Percentiles rank a stretch among this genome's conserved stretches.
These are phyloP conservation scores for Cladorrhinum sp. DNA, from an alignment of 2,329 filamentous ascomycete genomes.

Conservation along the genomic window DNA sequence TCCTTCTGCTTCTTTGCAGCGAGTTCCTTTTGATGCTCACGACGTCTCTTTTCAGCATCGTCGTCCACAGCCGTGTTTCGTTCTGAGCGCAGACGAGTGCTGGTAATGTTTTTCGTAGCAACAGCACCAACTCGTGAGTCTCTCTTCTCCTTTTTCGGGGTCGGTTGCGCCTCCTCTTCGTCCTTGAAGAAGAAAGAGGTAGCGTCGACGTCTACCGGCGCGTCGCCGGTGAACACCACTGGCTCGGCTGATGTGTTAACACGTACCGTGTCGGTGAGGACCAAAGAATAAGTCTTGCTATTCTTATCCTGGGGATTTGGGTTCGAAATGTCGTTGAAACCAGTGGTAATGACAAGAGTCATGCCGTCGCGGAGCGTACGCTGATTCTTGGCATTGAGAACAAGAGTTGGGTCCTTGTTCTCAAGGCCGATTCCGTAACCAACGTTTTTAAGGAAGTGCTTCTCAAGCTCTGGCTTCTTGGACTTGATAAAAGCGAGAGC, in stretches of 20 bases:
- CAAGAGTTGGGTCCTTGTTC: conserved; percentile 75
- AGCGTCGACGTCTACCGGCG: conserved; percentile 84
- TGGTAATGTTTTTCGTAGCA: conserved; percentile 91
- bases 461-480: conserved; percentile 93
- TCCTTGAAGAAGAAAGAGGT: conserved; percentile 99
- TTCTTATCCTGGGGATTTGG: conserved; percentile 83
- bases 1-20: conserved; percentile 86
- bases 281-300: conserved; percentile 82
- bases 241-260: conserved; percentile 69
- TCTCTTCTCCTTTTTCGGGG: conserved; percentile 88
- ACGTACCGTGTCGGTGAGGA: conserved; percentile 90
- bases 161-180: conserved; percentile 80
- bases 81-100: conserved; percentile 87
- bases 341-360: conserved; percentile 88
- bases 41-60: conserved; percentile 79
- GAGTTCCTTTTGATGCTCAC: conserved; percentile 88
- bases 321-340: conserved; percentile 86
- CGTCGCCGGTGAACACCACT: conserved; percentile 90
- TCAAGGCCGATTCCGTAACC: conserved; percentile 93
- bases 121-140: conserved; percentile 80
- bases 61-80: conserved; percentile 85
- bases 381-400: conserved; percentile 83
- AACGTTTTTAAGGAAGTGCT: conserved; percentile 89
- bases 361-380: conserved; percentile 89
- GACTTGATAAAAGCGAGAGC: conserved; percentile 75